Evolutionary conservation across 345 rosid species (phyloP).

Genomic region (Citrus sp.): DNA sequence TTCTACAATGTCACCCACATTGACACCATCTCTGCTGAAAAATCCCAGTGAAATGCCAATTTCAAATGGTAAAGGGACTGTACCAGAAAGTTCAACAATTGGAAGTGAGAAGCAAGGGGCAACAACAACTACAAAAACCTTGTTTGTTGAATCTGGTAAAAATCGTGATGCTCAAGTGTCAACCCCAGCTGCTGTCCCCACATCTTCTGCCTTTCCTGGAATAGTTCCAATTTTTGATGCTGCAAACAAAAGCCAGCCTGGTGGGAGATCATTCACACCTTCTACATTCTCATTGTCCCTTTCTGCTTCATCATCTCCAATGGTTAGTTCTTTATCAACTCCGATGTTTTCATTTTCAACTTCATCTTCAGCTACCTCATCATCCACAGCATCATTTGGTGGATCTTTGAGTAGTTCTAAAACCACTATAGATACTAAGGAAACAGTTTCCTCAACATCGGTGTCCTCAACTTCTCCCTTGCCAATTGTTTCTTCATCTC

Average conservation of each 20-base stretch:
- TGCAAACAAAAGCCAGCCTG: constrained; percentile 35
- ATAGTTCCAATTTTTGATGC: constrained; percentile 30
- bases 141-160: constrained; percentile 27
- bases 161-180: constrained; percentile 29
- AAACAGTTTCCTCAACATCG: constrained; percentile 23
- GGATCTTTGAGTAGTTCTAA: constrained; percentile 27
- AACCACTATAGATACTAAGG: constrained; percentile 26
- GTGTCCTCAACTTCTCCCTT: constrained; percentile 21
- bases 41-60: constrained; percentile 34
- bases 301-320: constrained; percentile 40
- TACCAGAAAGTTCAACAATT: constrained; percentile 21
- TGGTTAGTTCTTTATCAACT: constrained; percentile 21
- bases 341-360: constrained; percentile 29
- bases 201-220: constrained; percentile 26
- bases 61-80: constrained; percentile 28
- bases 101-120: constrained; percentile 26
- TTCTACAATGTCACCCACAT: constrained; percentile 20
- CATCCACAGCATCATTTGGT: constrained; percentile 33
- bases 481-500: constrained; percentile 17
- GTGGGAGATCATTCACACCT: constrained; percentile 30
- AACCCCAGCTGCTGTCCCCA: constrained; percentile 30
- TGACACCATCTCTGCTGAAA: constrained; percentile 24
- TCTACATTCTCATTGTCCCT: constrained; percentile 35
- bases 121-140: constrained; percentile 15
- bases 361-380: constrained; percentile 28